Conservation (phyloP, 148 eudicot species). For the Rhododendron henanense region DNA sequence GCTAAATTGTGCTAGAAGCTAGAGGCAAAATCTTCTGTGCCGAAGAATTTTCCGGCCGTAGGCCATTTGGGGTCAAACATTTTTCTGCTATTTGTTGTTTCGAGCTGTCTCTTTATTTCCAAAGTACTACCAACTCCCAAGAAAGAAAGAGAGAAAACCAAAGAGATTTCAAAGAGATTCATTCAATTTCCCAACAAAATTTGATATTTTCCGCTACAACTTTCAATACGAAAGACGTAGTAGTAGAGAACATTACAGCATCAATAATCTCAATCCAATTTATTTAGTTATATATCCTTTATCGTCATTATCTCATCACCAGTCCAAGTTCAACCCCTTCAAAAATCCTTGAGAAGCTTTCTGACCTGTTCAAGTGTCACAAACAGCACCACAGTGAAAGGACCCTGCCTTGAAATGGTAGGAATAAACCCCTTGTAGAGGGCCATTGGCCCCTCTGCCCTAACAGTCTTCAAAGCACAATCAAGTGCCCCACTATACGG, state of each 20-base stretch:
- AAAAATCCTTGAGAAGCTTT: conserved; percentile 32
- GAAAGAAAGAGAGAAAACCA: too few species aligned
- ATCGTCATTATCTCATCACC: background rate
- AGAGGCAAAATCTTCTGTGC: too few species aligned
- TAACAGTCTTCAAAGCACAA: conserved; percentile 26
- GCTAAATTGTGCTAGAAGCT: too few species aligned
- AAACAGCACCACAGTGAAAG: conserved; percentile 37
- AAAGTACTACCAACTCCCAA: too few species aligned
- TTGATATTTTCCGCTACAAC: background rate
- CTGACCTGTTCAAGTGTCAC: conserved; percentile 41
- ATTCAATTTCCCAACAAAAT: background rate
- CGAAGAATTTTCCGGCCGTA: too few species aligned
- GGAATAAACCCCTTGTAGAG: conserved; percentile 38
- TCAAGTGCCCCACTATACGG: conserved; percentile 44
- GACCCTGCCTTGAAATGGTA: conserved; percentile 40
- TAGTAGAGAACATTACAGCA: background rate
- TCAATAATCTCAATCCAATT: background rate
- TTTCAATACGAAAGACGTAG: background rate
- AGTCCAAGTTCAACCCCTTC: background rate
- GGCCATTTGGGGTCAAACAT: too few species aligned
- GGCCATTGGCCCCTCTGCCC: conserved; percentile 33
- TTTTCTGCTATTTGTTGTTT: too few species aligned
- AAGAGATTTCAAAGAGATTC: background rate
- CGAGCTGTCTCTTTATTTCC: too few species aligned
- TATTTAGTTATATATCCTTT: background rate